phyloP scores from a whole-genome alignment of 106 monocot genomes.

The Dendrobium chrysotoxum region DNA sequence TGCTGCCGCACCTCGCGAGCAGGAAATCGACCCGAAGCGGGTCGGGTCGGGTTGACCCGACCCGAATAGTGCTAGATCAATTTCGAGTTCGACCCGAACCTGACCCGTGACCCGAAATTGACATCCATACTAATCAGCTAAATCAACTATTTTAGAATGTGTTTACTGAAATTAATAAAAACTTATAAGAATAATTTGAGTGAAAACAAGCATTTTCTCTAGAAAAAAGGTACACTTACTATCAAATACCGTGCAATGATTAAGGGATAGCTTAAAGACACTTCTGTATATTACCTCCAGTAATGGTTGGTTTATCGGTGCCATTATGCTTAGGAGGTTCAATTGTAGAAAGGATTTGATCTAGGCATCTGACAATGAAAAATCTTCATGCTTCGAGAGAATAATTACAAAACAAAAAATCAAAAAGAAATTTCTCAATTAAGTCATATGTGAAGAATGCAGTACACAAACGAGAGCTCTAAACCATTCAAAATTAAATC shows the following conservation, averaged over 20 bases:
- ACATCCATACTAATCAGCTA: too few relatives aligned
- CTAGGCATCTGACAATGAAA: constrained; percentile 79
- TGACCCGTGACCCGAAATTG: too few relatives aligned
- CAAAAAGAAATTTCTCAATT: constrained; percentile 2
- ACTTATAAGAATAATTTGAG: not conserved
- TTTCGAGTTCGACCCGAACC: too few relatives aligned
- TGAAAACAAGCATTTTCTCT: not conserved
- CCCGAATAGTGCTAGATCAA: too few relatives aligned
- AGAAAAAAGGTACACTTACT: not conserved
- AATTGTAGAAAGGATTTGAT: constrained; percentile 60
- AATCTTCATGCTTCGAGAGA: constrained; percentile 65
- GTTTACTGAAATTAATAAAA: not conserved
- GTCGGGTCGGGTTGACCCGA: too few relatives aligned
- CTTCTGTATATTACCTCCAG: constrained; percentile 48
- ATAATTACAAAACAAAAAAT: not conserved
- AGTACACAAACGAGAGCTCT: not conserved
- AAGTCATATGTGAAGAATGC: not conserved
- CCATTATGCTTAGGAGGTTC: constrained; percentile 55
- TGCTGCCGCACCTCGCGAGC: too few relatives aligned
- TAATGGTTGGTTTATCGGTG: constrained; percentile 31
- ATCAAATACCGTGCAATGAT: not conserved
- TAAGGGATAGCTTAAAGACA: not conserved
- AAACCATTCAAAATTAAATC: not conserved
- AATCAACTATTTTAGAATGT: too few relatives aligned
- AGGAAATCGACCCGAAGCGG: too few relatives aligned